Evolutionary conservation across 495 filamentous ascomycete genomes (phyloP).

Genomic region (Cetradonia linearis): DNA sequence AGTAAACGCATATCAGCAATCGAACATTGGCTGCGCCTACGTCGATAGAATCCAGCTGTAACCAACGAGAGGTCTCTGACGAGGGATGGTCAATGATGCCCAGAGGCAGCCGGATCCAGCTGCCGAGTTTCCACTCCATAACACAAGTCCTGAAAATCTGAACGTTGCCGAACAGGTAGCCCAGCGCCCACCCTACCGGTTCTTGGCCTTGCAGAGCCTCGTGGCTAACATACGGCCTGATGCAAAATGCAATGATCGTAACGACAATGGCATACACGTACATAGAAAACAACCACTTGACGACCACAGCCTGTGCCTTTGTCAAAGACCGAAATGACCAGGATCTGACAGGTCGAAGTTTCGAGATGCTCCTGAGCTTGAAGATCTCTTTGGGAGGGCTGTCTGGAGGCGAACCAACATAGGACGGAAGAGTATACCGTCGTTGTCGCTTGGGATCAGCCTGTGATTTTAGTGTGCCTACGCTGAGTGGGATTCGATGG

Average conservation of each 20-base stretch:
- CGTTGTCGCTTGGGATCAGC: constrained; percentile 12
- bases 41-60: constrained; percentile 31
- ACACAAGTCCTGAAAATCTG: constrained; percentile 55
- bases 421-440: constrained; percentile 24
- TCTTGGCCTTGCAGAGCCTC: constrained; percentile 62
- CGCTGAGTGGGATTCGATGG: neutral
- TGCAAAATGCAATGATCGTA: constrained; percentile 53
- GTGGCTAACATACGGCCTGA: constrained; percentile 56
- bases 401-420: constrained; percentile 4
- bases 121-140: constrained; percentile 51
- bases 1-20: constrained; percentile 68
- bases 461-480: neutral
- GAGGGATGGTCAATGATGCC: neutral
- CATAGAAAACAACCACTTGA: constrained; percentile 75
- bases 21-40: constrained; percentile 73
- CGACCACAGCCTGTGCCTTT: constrained; percentile 55
- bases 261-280: constrained; percentile 63
- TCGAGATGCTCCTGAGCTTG: constrained; percentile 1
- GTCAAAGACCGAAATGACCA: constrained; percentile 63
- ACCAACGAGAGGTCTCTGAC: neutral
- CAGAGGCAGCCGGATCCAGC: constrained; percentile 66
- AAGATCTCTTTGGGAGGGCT: neutral
- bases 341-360: neutral
- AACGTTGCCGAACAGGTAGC: constrained; percentile 80
- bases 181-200: constrained; percentile 84